Base-by-base conservation (phyloP, 176 grass and related monocot genomes). In the Rhynchospora breviuscula region DNA sequence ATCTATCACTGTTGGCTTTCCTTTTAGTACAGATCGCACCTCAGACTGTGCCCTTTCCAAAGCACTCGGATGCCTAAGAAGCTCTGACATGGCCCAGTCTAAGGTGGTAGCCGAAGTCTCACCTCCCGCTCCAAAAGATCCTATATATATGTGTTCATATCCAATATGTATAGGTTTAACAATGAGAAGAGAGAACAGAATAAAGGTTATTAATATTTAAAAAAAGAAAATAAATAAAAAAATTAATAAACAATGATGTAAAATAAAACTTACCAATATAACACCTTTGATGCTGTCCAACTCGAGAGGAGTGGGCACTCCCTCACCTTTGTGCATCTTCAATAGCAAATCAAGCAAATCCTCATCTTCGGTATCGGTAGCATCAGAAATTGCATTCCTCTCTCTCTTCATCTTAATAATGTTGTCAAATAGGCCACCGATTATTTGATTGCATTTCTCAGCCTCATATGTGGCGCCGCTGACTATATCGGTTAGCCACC, bases 331-430 rank as follows among this genome's bases (percentile, higher is more conserved):
- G 21, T 89, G 62, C 14, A 91, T 82, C 83, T 85, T 96, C 0
- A 96, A 79, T 54, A 96, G 87, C 76, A 93, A 67, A 33, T 90
- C 84, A 6, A 90, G 84, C 64, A 93, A 75, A 83, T 92, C 89
- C 43, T 87, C 86, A 1, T 59, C 68, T 35, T 78, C 87, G 0
- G 60, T 83, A 15, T 58, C 85, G 19, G 8, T 71, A 13, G 3
- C 48, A 62, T 75, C 83, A 45, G 54, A 58, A 26, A 62, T 67
- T 5, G 18, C 79, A 15, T 80, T 84, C 48, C 47, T 85, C 61
- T 87, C 44, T 72, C 85, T 79, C 46, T 88, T 91, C 66, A 91
- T 86, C 33, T 80, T 49, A 77, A 91, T 88, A 25, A 90, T 85
- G 64, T 87, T 85, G 19, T 97, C 89, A 9, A 91, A 85, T 13